These are phyloP conservation scores for Daedalea quercina DNA, from an alignment of 768 basidiomycete species.

Conservation along the genomic window DNA sequence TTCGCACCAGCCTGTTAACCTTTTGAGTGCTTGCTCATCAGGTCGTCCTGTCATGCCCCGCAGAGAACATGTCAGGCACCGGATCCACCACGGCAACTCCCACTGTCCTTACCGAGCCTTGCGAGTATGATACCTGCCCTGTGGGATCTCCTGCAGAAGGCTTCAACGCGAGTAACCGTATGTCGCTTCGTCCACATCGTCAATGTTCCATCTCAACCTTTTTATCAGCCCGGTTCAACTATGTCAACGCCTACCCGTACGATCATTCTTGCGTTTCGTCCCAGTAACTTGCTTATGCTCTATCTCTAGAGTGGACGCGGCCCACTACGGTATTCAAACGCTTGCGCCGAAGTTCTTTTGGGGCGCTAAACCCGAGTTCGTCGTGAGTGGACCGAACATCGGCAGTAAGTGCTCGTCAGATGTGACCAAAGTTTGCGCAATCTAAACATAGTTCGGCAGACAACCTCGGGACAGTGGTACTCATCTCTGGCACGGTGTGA, in stretches of 20 bases:
- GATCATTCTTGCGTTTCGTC: slow-evolving; percentile 8
- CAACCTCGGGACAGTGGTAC: slow-evolving; percentile 13
- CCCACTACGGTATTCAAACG: slow-evolving; percentile 36
- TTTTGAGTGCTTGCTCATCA: background rate
- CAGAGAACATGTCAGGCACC: slow-evolving; percentile 28
- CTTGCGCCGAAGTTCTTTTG: slow-evolving; percentile 35
- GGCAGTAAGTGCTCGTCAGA: slow-evolving; percentile 10
- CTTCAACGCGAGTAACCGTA: slow-evolving; percentile 13
- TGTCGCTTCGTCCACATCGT: background rate
- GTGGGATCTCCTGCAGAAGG: slow-evolving; percentile 26
- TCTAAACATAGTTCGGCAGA: background rate
- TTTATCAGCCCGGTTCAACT: slow-evolving; percentile 24
- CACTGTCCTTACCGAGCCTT: slow-evolving; percentile 19
- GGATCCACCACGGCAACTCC: slow-evolving; percentile 22
- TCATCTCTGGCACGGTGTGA: slow-evolving; percentile 18
- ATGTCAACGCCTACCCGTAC: slow-evolving; percentile 29
- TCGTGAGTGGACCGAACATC: slow-evolving; percentile 39
- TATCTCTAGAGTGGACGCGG: slow-evolving; percentile 20
- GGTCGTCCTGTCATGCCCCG: slow-evolving; percentile 26
- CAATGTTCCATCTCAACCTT: background rate
- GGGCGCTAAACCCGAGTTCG: slow-evolving; percentile 31
- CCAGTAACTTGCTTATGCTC: background rate
- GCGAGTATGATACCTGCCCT: slow-evolving; percentile 28
- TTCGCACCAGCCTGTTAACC: background rate
- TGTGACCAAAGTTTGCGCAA: too few relatives aligned